A percentile compares a stretch with the other conserved stretches of the same genome.
These are phyloP conservation scores for Aureobasidium vineae DNA, from an alignment of 2,329 filamentous ascomycete species.

Conservation along the genomic window DNA sequence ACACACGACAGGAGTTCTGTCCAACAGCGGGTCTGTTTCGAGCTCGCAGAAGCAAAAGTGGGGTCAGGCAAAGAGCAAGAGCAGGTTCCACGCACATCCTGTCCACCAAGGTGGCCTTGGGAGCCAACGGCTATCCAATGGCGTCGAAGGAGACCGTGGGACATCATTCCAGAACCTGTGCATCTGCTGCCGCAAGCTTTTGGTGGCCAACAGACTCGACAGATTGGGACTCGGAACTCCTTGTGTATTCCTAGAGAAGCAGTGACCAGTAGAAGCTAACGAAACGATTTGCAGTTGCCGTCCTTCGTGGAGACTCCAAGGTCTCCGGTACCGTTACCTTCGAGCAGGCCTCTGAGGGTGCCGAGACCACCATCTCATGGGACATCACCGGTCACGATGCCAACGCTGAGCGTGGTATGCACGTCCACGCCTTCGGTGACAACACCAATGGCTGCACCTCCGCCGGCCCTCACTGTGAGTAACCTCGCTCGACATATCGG, in stretches of 20 bases:
- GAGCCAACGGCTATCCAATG: constrained; percentile 13
- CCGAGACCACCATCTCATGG: constrained; percentile 84
- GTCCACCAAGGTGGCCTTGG: constrained; percentile 32
- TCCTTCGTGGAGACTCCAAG: constrained; percentile 97
- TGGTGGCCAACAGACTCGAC: background rate
- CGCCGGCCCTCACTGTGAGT: constrained; percentile 93
- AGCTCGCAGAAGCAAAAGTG: constrained; percentile 12
- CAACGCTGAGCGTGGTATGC: constrained; percentile 96
- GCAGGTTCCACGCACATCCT: constrained; percentile 34
- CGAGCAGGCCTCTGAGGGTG: constrained; percentile 81
- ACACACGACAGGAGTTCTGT: constrained; percentile 1
- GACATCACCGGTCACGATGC: constrained; percentile 89
- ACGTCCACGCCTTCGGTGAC: constrained; percentile 98
- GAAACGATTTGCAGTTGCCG: constrained; percentile 65
- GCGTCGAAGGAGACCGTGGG: background rate
- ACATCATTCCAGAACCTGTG: background rate
- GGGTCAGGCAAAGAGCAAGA: constrained; percentile 42
- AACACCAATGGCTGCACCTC: constrained; percentile 99
- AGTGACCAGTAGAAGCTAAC: background rate
- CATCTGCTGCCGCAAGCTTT: background rate
- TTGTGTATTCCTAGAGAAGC: background rate
- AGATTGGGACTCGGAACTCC: background rate
- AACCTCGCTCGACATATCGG: background rate
- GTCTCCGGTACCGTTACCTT: constrained; percentile 91
- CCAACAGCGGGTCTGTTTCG: background rate